A percentile compares a stretch with the other conserved stretches of the same genome.
Evolutionary conservation across 2,329 filamentous ascomycete genomes (phyloP).

Genomic region (Aureobasidium leucospermi): DNA sequence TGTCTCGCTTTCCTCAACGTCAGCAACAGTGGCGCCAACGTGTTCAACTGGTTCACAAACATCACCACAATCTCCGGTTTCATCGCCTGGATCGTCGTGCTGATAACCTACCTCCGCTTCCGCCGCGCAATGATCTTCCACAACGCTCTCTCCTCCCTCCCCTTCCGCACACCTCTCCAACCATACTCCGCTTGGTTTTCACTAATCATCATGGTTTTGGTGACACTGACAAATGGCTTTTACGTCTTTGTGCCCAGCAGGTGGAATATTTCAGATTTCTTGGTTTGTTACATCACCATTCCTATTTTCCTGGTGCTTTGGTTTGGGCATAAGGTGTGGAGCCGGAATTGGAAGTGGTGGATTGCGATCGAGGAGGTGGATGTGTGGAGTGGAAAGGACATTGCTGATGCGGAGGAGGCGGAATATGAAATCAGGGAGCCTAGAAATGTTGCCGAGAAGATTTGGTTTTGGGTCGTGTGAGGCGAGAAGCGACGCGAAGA

Average conservation of each 20-base stretch:
- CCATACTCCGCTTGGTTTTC: constrained; percentile 48
- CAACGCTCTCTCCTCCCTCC: constrained; percentile 36
- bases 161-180: constrained; percentile 44
- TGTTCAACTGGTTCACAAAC: constrained; percentile 37
- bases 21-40: constrained; percentile 27
- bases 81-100: constrained; percentile 33
- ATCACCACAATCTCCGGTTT: constrained; percentile 32
- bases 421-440: constrained; percentile 34
- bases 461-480: constrained; percentile 42
- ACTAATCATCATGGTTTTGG: constrained; percentile 39
- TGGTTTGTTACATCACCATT: constrained; percentile 49
- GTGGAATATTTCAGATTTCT: constrained; percentile 42
- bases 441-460: constrained; percentile 35
- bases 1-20: constrained; percentile 32
- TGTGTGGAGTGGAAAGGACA: constrained; percentile 38
- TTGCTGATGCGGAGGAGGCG: constrained; percentile 38
- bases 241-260: constrained; percentile 44
- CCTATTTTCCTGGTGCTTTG: constrained; percentile 42
- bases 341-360: constrained; percentile 26
- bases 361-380: constrained; percentile 34
- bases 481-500: too few species aligned
- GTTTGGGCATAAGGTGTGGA: constrained; percentile 31
- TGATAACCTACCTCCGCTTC: constrained; percentile 45
- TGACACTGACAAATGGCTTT: constrained; percentile 52
- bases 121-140: constrained; percentile 46